phyloP scores from a whole-genome alignment of 129 eudicot genomes.

The Mikania micrantha region DNA sequence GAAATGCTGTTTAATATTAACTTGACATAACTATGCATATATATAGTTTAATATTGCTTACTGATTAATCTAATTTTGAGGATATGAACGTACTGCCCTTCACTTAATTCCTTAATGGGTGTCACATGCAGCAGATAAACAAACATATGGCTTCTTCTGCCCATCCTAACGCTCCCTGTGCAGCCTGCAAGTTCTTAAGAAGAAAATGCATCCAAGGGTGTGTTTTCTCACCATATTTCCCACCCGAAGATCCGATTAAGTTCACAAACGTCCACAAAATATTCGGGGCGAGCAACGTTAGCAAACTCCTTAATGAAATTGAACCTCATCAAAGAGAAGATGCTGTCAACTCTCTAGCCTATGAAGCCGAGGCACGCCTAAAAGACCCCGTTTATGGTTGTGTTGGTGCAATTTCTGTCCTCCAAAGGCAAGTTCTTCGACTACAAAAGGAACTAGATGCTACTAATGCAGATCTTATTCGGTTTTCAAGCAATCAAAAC shows the following conservation, averaged over 20 bases:
- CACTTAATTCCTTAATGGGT: too few species aligned
- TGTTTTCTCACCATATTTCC: slow-evolving; percentile 76
- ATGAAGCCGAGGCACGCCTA: slow-evolving; percentile 80
- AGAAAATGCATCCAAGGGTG: slow-evolving; percentile 79
- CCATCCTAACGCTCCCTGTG: slow-evolving; percentile 74
- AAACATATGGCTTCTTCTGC: slow-evolving; percentile 61
- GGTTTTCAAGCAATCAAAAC: slow-evolving; percentile 34
- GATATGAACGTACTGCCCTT: too few species aligned
- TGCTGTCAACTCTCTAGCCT: slow-evolving; percentile 79
- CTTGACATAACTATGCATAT: too few species aligned
- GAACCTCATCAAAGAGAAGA: slow-evolving; percentile 68
- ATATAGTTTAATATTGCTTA: too few species aligned
- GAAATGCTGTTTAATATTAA: background rate
- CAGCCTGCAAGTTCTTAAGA: slow-evolving; percentile 91
- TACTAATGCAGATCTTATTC: slow-evolving; percentile 54
- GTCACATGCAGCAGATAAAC: background rate
- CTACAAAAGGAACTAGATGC: slow-evolving; percentile 77
- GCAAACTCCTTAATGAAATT: slow-evolving; percentile 71
- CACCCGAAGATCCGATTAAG: slow-evolving; percentile 75
- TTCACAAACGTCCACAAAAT: slow-evolving; percentile 76
- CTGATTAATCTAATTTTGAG: background rate
- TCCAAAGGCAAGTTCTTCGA: slow-evolving; percentile 65
- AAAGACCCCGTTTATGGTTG: slow-evolving; percentile 90
- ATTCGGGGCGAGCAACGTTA: slow-evolving; percentile 91
- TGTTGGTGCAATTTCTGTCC: slow-evolving; percentile 77